phyloP scores from a whole-genome alignment of 345 rosid genomes.

The Erysimum cheiranthoides region DNA sequence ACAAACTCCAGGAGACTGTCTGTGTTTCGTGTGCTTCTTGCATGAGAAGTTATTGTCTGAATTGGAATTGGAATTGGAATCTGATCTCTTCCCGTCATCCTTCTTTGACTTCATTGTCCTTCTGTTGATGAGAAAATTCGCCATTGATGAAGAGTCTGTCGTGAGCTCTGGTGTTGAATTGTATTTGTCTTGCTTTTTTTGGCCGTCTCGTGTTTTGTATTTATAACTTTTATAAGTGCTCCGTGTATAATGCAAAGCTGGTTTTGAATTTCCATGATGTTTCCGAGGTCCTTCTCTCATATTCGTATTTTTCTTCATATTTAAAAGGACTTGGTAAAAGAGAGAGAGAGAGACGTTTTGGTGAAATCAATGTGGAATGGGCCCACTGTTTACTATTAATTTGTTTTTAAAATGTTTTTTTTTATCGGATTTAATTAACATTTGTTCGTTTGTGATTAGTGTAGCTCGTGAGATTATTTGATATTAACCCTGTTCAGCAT shows the following conservation, averaged over 20 bases:
- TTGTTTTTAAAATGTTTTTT: constrained; percentile 4
- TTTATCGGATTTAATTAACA: background rate
- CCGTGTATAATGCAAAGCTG: constrained; percentile 38
- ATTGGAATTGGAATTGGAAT: constrained; percentile 26
- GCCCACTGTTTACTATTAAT: constrained; percentile 3
- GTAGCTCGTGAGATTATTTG: background rate
- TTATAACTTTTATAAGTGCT: constrained; percentile 24
- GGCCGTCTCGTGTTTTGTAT: constrained; percentile 28
- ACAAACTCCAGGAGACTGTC: constrained; percentile 47
- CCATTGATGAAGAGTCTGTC: constrained; percentile 40
- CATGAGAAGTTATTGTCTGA: constrained; percentile 44
- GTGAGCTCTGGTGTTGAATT: constrained; percentile 23
- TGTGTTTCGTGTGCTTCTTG: constrained; percentile 48
- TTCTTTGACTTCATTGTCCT: constrained; percentile 30
- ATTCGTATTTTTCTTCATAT: background rate
- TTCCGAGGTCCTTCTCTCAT: constrained; percentile 41
- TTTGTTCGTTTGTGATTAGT: constrained; percentile 3
- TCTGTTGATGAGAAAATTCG: constrained; percentile 38
- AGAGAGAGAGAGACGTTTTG: background rate
- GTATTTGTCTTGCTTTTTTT: background rate
- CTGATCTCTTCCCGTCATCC: constrained; percentile 31
- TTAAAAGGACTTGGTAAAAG: background rate
- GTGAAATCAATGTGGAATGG: constrained; percentile 7
- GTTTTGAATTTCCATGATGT: constrained; percentile 29
- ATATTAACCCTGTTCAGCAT: background rate